Percentiles rank a stretch among this genome's conserved stretches.
Conservation (phyloP, 2,329 filamentous ascomycete genomes). For the Colletotrichum sp. region DNA sequence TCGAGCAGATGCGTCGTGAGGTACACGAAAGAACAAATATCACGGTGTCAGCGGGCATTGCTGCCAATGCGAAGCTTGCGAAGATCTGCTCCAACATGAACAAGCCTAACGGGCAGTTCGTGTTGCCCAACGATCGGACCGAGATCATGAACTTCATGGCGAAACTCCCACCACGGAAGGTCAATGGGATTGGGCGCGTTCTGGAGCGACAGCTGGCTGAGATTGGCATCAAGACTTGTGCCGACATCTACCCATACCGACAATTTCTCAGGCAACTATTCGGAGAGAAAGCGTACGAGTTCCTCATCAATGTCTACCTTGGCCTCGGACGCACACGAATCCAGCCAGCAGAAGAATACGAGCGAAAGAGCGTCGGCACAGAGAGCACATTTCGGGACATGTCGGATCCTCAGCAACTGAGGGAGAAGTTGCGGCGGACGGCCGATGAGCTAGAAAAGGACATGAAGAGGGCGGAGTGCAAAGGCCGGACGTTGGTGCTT, state of each 20-base stretch:
- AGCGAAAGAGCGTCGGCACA: constrained; percentile 92
- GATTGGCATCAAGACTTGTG: constrained; percentile 86
- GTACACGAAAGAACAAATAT: constrained; percentile 79
- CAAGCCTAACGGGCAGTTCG: constrained; percentile 94
- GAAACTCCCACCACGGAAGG: constrained; percentile 82
- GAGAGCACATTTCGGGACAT: constrained; percentile 91
- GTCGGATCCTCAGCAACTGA: constrained; percentile 68
- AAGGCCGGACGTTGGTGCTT: constrained; percentile 87
- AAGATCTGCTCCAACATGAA: constrained; percentile 97
- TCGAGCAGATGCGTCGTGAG: constrained; percentile 78
- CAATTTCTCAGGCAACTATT: constrained; percentile 79
- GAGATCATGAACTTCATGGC: constrained; percentile 87
- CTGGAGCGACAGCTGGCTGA: constrained; percentile 90
- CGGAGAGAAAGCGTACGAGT: constrained; percentile 89
- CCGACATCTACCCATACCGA: constrained; percentile 81
- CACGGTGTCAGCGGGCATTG: constrained; percentile 93
- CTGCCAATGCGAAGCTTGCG: constrained; percentile 88
- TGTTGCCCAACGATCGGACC: constrained; percentile 72
- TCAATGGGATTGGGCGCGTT: constrained; percentile 94
- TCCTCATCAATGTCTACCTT: constrained; percentile 82
- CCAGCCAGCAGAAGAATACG: constrained; percentile 86
- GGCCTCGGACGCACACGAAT: constrained; percentile 86
- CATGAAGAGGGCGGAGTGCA: constrained; percentile 78
- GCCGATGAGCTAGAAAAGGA: constrained; percentile 90
- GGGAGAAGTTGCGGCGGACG: constrained; percentile 78